phyloP scores from a whole-genome alignment of 768 basidiomycete species.

The Boletus patriciae region DNA sequence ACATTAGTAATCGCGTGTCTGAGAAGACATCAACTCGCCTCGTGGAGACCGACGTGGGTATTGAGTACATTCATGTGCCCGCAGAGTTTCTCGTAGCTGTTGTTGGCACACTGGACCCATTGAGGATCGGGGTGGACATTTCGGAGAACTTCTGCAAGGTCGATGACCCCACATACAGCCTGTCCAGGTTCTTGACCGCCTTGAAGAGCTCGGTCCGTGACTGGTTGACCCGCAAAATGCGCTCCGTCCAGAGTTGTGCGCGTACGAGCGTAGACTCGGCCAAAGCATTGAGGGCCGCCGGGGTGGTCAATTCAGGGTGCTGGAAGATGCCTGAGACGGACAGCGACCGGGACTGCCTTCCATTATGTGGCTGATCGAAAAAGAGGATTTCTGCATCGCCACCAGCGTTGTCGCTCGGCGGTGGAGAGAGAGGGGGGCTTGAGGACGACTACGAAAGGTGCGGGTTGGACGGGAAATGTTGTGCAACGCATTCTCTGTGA shows the following conservation, averaged over 20 bases:
- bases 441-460: conserved; percentile 42
- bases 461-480: conserved; percentile 36
- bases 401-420: conserved; percentile 44
- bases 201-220: conserved; percentile 73
- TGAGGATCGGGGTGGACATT: conserved; percentile 86
- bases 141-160: conserved; percentile 90
- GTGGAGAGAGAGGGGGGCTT: not conserved
- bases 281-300: conserved; percentile 66
- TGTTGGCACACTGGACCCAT: conserved; percentile 85
- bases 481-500: conserved; percentile 42
- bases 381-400: conserved; percentile 69
- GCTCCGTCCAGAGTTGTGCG: conserved; percentile 78
- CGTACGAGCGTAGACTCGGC: conserved; percentile 79
- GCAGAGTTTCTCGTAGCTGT: conserved; percentile 87
- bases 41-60: conserved; percentile 86
- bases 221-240: conserved; percentile 73
- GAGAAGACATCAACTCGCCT: conserved; percentile 52
- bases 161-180: conserved; percentile 95
- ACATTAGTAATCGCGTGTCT: conserved; percentile 20
- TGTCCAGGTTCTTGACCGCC: conserved; percentile 94
- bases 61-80: conserved; percentile 98
- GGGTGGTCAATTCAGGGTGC: conserved; percentile 69
- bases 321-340: conserved; percentile 81
- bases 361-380: conserved; percentile 63
- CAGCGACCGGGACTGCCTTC: conserved; percentile 40